Percentiles rank a stretch among this genome's conserved stretches.
Evolutionary conservation across 805 yeast genomes (phyloP).

Genomic region (Wickerhamiella vanderwaltii): DNA sequence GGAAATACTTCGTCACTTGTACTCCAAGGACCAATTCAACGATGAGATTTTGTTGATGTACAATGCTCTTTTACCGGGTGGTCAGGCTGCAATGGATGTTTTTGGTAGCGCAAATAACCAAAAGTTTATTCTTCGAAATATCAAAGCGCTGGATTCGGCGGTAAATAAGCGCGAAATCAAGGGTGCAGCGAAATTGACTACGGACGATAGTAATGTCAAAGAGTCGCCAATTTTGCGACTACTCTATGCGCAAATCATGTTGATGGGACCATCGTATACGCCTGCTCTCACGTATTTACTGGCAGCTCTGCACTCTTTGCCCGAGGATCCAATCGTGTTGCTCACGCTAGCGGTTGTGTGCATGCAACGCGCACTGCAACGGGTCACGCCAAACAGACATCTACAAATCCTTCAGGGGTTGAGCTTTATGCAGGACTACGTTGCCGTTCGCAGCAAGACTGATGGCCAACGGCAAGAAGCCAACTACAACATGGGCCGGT

Average conservation of each 20-base stretch:
- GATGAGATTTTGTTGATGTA: slow-evolving; percentile 56
- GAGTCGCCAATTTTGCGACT: slow-evolving; percentile 55
- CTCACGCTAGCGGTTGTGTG: slow-evolving; percentile 67
- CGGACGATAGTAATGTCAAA: slow-evolving; percentile 22
- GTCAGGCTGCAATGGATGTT: slow-evolving; percentile 43
- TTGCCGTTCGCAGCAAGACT: slow-evolving; percentile 33
- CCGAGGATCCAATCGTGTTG: slow-evolving; percentile 68
- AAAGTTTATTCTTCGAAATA: slow-evolving; percentile 76
- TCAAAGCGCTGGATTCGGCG: slow-evolving; percentile 76
- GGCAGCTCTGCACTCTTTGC: slow-evolving; percentile 53
- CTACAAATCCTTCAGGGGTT: slow-evolving; percentile 80
- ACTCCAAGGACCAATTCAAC: slow-evolving; percentile 64
- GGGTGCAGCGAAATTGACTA: slow-evolving; percentile 63
- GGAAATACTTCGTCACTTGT: slow-evolving; percentile 46
- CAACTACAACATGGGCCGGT: slow-evolving; percentile 69
- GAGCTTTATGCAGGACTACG: slow-evolving; percentile 63
- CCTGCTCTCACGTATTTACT: slow-evolving; percentile 71
- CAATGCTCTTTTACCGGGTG: slow-evolving; percentile 52
- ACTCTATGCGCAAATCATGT: slow-evolving; percentile 68
- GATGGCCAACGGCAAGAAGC: slow-evolving; percentile 50
- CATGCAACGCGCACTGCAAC: slow-evolving; percentile 82
- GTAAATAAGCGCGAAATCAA: slow-evolving; percentile 41
- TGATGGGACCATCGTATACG: slow-evolving; percentile 68
- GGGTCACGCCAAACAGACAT: slow-evolving; percentile 76
- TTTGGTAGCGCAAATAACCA: slow-evolving; percentile 75